Base-by-base conservation (phyloP, 768 basidiomycete genomes). In the Polyporus arcularius region DNA sequence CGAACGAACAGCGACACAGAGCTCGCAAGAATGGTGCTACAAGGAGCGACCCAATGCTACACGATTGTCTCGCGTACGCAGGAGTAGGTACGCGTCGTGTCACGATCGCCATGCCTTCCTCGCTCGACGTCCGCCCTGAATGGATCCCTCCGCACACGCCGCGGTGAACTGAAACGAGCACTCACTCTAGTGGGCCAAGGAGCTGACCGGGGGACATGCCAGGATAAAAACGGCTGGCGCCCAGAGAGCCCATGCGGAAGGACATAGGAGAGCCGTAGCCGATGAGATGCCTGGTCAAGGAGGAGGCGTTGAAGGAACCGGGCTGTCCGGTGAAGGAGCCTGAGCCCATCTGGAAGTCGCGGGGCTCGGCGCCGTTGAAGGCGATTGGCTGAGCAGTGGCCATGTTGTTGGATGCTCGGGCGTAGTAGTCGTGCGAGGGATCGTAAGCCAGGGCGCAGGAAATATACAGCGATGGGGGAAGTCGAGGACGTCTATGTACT, bases 251-350 rank as follows among this genome's bases (percentile, higher is more conserved):
- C 0, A 81, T 78, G 5, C 85, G 80, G 83, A 87, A 92, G 4
- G 89, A 90, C 12, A 65, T 41, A 46, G 89, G 89, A 0, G 88
- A 90, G 55, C 87, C 87, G 7, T 90, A 90, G 55, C 87, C 87
- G 7, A 90, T 77, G 70, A 88, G 86, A 65, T 87, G 82, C 38
- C 86, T 76, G 32, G 85, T 83, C 76, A 86, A 90, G 0, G 85
- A 85, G 4, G 85, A 82, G 16, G 86, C 80, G 68, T 87, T 87
- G 73, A 88, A 86, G 4, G 75, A 71, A n/a, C 78, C 76, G 57
- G 78, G 79, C 32, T 77, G 74, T 32, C 73, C 74, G 14, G 70
- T 65, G 64, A 81, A 85, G 0, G 85, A 86, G 66, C 83, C 82
- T 18, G 74, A 73, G 62, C 76, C 72, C 71, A 81, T 81, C 43